Evolutionary conservation across 305 asterid species (phyloP), one percentile per base, ranked within the genome.

Genomic region (Caryopteris hybrid): DNA sequence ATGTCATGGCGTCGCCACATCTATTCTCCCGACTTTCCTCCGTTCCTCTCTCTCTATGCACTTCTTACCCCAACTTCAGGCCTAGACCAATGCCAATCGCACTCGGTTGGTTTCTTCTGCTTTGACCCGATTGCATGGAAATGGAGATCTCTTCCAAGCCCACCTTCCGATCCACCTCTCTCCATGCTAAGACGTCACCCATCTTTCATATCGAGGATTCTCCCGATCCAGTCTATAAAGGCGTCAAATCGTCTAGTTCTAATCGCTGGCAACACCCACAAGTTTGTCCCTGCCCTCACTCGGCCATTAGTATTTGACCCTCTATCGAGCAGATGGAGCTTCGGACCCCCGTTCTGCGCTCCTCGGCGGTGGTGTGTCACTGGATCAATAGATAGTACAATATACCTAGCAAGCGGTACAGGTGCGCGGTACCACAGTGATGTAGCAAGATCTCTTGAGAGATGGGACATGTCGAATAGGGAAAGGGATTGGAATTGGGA

Each of bases 311-410:
- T 80, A n/a, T 86, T 86, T 53, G 78, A 88, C 72, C 94, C 94
- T 10, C 43, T 66, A 5, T 50, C 81, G 18, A 59, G 75, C 5
- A 76, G 67, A 38, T 90, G 95, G 95, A 69, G 64, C 61, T 74
- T 42, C 7, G 97, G 97, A 0, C 97, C 95, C 10, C 78, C 63
- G 1, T 51, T 86, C n/a, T 6, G 69, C n/a, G 34, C 77, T 13
- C 94, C 97, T 0, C 80, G 94, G 6, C 78, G 95, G 12, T 88
- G 95, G 97, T 90, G 97, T 46, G 82, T 71, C 29, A 34, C 88
- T 0, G 88, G 90, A 2, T 71, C 83, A 1, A 62, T 76, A 0
- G 46, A 46, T 5, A 81, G 84, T 1, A 16, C 63, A 0, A 67
- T 88, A 20, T 90, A 90, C 52, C 80, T 88, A 8, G 84, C 86